A percentile compares a stretch with the other conserved stretches of the same genome.
phyloP scores from a whole-genome alignment of 2,329 filamentous ascomycete genomes.

The Drechslerella dactyloides region DNA sequence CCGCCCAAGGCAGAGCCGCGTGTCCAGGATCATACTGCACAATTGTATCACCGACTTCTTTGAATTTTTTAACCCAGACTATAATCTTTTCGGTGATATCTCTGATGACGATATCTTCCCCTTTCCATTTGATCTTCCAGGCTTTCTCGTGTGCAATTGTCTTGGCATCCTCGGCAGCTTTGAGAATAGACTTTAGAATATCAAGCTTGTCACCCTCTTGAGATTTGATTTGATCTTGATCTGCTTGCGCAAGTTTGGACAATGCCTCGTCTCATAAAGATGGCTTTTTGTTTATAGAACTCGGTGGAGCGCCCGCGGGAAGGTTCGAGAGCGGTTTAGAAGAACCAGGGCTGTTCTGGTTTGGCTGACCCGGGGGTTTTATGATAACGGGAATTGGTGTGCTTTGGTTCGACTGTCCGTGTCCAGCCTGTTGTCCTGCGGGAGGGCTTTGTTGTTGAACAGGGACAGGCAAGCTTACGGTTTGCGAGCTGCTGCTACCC shows the following conservation, averaged over 20 bases:
- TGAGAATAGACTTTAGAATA: neutral
- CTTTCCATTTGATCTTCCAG: conserved; percentile 37
- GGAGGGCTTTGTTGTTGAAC: too few relatives aligned
- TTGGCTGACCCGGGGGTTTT: neutral
- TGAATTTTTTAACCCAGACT: conserved; percentile 55
- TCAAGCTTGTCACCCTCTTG: neutral
- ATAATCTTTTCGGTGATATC: conserved; percentile 55
- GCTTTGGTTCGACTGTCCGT: too few relatives aligned
- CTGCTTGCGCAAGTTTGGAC: neutral
- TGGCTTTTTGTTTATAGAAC: neutral
- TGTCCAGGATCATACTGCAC: conserved; percentile 54
- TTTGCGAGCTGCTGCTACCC: too few relatives aligned
- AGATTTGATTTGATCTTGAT: neutral
- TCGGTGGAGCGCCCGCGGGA: neutral
- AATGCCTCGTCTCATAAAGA: neutral
- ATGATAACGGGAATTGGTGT: too few relatives aligned
- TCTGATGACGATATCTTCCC: conserved; percentile 51
- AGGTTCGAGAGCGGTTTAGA: too few relatives aligned
- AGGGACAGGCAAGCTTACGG: too few relatives aligned
- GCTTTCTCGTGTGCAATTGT: conserved; percentile 8
- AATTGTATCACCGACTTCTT: conserved; percentile 53
- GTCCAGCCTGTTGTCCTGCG: too few relatives aligned
- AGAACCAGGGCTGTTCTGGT: neutral
- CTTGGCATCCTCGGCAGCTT: neutral
- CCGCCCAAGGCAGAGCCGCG: conserved; percentile 55